Base-by-base conservation (phyloP, 140 eudicot species). In the Senecio squalidus region DNA sequence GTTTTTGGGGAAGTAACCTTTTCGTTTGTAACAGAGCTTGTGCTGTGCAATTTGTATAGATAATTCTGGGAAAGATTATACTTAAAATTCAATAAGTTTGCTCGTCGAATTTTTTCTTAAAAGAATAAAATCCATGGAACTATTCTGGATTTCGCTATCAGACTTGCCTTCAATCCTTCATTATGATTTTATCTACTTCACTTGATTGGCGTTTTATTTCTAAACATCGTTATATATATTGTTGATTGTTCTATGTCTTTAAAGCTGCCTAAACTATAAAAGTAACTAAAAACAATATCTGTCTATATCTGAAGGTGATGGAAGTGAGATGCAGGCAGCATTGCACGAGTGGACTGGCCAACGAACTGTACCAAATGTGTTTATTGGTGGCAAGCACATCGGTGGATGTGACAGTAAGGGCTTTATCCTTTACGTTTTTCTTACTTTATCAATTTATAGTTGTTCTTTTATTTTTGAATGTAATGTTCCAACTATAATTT, bases 391-490 rank as follows among this genome's bases (percentile, higher is more conserved):
- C 45, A 83, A 91, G 61, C 94, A 91, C 75, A 79, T 91, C 43
- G 98, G 98, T 55, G 98, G 98, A 60, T 86, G 98, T 70, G 98
- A 91, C 68, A 66, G 98, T 91, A 78, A 45, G 77, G 6, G 14
- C 41, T 60, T 62, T 46, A 45, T 26, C 28, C 41, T n/a, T 26
- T 18, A 27, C 38, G 8, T 13, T 9, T 48, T 26, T 8, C 25
- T 7, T 58, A 17, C 67, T 62, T 67, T n/a, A 31, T 48, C 45
- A 2, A 10, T 31, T 7, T 45, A 7, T 17, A 1, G 20, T 17
- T 61, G 38, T 62, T 47, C 44, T 17, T 20, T 9, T 22, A 47
- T 8, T 13, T 29, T 24, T 30, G 8, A n/a, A 18, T 36, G 14
- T 55, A 18, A 55, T 64, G n/a, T 26, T 34, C 14, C 4, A 6